phyloP scores from a whole-genome alignment of 1,284 basidiomycete species.

The Papiliotrema laurentii region DNA sequence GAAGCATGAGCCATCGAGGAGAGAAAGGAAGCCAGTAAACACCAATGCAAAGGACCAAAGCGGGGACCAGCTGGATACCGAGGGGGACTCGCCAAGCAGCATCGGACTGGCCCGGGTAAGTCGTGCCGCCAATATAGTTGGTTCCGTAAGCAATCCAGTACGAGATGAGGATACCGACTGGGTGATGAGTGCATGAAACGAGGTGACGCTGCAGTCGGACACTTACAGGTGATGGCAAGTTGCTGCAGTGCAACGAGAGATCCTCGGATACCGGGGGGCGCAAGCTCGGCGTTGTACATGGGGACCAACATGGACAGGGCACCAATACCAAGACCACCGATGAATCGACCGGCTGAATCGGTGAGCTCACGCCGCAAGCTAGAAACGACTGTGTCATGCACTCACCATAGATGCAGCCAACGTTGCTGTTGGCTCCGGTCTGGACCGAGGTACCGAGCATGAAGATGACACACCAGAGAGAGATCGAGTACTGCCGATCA shows the following conservation, averaged over 20 bases:
- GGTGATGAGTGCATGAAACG: background rate
- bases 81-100: constrained; percentile 74
- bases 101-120: constrained; percentile 41
- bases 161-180: constrained; percentile 49
- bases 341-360: constrained; percentile 34
- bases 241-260: constrained; percentile 77
- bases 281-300: constrained; percentile 68
- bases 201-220: background rate
- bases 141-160: constrained; percentile 71
- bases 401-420: constrained; percentile 40
- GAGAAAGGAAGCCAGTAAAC: constrained; percentile 52
- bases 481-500: constrained; percentile 33
- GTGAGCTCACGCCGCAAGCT: background rate
- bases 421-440: constrained; percentile 28
- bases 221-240: constrained; percentile 70
- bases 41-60: constrained; percentile 42
- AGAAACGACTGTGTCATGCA: background rate
- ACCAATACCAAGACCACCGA: constrained; percentile 46
- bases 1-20: constrained; percentile 61
- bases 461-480: constrained; percentile 43
- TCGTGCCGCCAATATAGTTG: constrained; percentile 54
- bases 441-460: constrained; percentile 42
- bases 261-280: constrained; percentile 75
- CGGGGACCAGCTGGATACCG: constrained; percentile 67
- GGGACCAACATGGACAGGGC: constrained; percentile 46